These are phyloP conservation scores for Pezicula neosporulosa DNA, from an alignment of 2,329 filamentous ascomycete species.

Conservation along the genomic window DNA sequence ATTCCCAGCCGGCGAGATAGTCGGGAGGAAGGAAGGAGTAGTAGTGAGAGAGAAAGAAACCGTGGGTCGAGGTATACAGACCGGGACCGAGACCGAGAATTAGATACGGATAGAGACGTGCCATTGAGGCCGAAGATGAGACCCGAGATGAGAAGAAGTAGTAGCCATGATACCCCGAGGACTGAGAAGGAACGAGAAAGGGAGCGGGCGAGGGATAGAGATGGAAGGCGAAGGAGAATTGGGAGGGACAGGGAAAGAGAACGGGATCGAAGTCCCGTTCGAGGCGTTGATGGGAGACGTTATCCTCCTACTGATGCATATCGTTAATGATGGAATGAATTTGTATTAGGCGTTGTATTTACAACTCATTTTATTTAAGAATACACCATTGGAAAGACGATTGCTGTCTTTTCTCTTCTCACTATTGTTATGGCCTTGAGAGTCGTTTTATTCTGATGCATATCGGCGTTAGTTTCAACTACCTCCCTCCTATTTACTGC, in stretches of 20 bases:
- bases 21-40: slow-evolving; percentile 7
- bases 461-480: too few relatives aligned
- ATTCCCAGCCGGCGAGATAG: slow-evolving; percentile 1
- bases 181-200: slow-evolving; percentile 12
- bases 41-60: slow-evolving; percentile 9
- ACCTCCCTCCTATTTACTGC: too few relatives aligned
- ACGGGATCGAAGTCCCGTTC: slow-evolving; percentile 18
- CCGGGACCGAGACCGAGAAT: slow-evolving; percentile 5
- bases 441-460: too few relatives aligned
- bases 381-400: not conserved
- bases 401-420: too few relatives aligned
- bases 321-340: not conserved
- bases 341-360: not conserved
- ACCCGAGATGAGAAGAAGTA: slow-evolving; percentile 6
- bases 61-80: slow-evolving; percentile 5
- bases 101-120: slow-evolving; percentile 1
- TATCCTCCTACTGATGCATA: slow-evolving; percentile 14
- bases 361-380: not conserved
- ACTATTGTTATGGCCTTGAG: too few relatives aligned
- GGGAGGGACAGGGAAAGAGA: slow-evolving; percentile 12
- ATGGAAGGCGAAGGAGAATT: slow-evolving; percentile 5
- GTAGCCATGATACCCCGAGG: slow-evolving; percentile 4
- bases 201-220: slow-evolving; percentile 4
- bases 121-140: slow-evolving; percentile 2
- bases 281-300: slow-evolving; percentile 25